Conservation (phyloP, 768 basidiomycete species). For the Tricholoma saponaceum region DNA sequence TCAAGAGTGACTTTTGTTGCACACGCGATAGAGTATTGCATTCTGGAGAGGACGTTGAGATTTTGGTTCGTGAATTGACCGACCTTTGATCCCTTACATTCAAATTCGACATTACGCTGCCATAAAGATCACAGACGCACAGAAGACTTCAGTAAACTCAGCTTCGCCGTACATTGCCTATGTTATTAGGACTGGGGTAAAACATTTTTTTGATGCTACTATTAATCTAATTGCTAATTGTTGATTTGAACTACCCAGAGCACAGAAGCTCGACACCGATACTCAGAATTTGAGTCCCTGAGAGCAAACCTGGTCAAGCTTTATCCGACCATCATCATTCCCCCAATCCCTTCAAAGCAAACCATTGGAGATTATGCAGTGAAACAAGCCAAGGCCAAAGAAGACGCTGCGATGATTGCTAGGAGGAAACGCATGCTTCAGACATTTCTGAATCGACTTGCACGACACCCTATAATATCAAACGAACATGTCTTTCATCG, state of each 20-base stretch:
- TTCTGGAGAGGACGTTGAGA: slow-evolving; percentile 78
- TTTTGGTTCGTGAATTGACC: slow-evolving; percentile 48
- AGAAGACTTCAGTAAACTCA: slow-evolving; percentile 90
- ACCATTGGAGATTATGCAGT: slow-evolving; percentile 94
- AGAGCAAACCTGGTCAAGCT: slow-evolving; percentile 78
- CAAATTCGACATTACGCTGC: not conserved
- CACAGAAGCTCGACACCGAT: slow-evolving; percentile 81
- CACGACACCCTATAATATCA: slow-evolving; percentile 89
- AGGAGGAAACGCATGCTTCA: slow-evolving; percentile 92
- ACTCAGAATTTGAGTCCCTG: slow-evolving; percentile 96
- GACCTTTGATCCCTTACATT: not conserved
- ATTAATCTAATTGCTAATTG: not conserved
- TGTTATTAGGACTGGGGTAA: slow-evolving; percentile 84
- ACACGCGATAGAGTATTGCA: slow-evolving; percentile 72
- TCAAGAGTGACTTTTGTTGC: slow-evolving; percentile 80
- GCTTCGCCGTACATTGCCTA: slow-evolving; percentile 92
- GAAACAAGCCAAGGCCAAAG: slow-evolving; percentile 95
- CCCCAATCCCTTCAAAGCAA: slow-evolving; percentile 97
- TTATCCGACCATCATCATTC: slow-evolving; percentile 95
- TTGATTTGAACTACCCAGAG: slow-evolving; percentile 41
- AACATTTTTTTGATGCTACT: slow-evolving; percentile 11
- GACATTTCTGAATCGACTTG: slow-evolving; percentile 89
- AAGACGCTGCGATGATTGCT: slow-evolving; percentile 89
- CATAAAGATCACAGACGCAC: slow-evolving; percentile 84
- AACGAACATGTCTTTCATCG: slow-evolving; percentile 96